Base-by-base conservation (phyloP, 306 rosid species). In the Gastrolobium villosum region DNA sequence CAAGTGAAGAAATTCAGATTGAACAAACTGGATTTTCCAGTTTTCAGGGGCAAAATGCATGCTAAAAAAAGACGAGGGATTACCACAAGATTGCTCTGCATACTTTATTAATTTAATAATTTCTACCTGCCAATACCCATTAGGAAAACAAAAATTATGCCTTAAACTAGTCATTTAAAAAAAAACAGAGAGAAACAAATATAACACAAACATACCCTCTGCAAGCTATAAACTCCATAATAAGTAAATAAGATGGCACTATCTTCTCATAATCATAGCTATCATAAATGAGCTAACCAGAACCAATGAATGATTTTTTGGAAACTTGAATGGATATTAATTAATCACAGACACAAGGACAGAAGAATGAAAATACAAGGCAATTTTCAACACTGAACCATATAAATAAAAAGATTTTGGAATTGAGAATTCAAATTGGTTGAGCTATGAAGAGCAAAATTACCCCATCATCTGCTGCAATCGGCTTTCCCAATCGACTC, bases 401-500 rank as follows among this genome's bases (percentile, higher is more conserved):
- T n/a, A 36, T 46, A 62, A 44, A 26, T 39, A 78, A 36, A 52
- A 6, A 9, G 5, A 34, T 13, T 8, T n/a, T 10, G 69, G 28
- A 63, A 56, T 54, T 50, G 41, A 50, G n/a, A 56, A 37, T 6
- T 60, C 32, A 63, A 57, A 46, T 1, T 52, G 63, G 37, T n/a
- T 53, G 35, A 34, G 65, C 34, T 70, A 57, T 45, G 49, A 32
- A 69, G 74, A 46, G 78, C 3, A 78, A 85, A 84, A 90, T 88
- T 84, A 94, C 98, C 83, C 98, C 98, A 41, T 94, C 98, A 56
- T 92, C 98, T 41, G 91, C 78, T 61, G 94, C 96, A 54, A 94
- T 40, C 30, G 98, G 96, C 88, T 90, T 94, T 73, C 98, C 98
- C 63, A 94, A 87, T 72, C 92, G 98, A 73, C 88, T 86, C 81